Base-by-base conservation (phyloP, 2,329 filamentous ascomycete species). In the Clarireedia sp. region DNA sequence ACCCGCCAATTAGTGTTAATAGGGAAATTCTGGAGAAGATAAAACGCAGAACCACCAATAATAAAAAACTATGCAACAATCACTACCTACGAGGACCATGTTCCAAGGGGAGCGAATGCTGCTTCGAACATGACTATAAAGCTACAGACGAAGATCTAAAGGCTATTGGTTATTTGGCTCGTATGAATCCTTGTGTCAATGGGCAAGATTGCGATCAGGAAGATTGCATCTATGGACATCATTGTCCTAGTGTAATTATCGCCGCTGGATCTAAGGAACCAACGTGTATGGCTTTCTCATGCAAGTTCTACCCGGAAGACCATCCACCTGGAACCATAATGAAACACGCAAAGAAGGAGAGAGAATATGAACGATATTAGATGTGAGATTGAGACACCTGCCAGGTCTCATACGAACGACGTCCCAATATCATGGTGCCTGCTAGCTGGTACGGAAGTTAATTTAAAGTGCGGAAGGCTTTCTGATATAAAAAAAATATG, bases 151-250 rank as follows among this genome's bases (percentile, higher is more conserved):
- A 82, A 3, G 81, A 85, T 63, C 69, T 78, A 51, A 74, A 74
- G 37, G 81, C 79, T 2, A 79, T 85, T 58, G 74, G 76, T 0
- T 77, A 77, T 60, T 63, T 84, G 48, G 75, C 80, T 2, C 74
- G 81, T 5, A 69, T 79, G 55, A 83, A 81, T 55, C 81, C 80
- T 1, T 85, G 81, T 67, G 73, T 73, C 0, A 74, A 70, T 29
- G 78, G 79, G 0, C 81, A 85, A 64, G 72, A 79, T n/a, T 85
- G 81, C 60, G 75, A 78, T 6, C 69, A 75, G 3, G 73, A 77
- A 1, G 76, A 78, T 59, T 85, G 81, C 64, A 83, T 84, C 57
- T 84, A 85, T 61, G 81, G 81, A 2, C 81, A 85, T 65, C 76
- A 85, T 51, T 68, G 66, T 43, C 64, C 61, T n/a, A 63, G 58